Base-by-base conservation (phyloP, 257 asterid species). In the Eucommia ulmoides region DNA sequence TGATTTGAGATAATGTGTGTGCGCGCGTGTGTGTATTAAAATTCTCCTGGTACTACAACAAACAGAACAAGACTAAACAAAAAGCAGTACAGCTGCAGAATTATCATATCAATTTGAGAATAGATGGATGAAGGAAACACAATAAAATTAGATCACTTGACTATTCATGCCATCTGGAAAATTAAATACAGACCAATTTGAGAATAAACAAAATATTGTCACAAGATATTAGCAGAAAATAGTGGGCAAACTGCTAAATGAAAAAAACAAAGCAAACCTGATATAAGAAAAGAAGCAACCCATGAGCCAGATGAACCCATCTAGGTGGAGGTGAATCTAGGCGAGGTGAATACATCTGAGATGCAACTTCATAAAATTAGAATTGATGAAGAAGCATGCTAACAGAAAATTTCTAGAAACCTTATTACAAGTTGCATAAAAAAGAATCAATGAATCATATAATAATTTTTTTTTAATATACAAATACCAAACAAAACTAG, bases 231-330 rank as follows among this genome's bases (percentile, higher is more conserved):
- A 35, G 16, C n/a, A 35, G 16, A 25, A 52, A 29, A 57, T 25
- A 21, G 15, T 24, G 33, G 19, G 19, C 21, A 45, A 26, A 23
- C n/a, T n/a, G n/a, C n/a, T n/a, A n/a, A n/a, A n/a, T n/a, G n/a
- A n/a, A n/a, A n/a, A n/a, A n/a, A n/a, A n/a, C n/a, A 44, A 55
- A 71, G 58, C 72, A 53, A 63, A 88, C 97, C 77, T 88, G 95
- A 71, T 88, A 88, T 51, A 88, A 76, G 67, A 88, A 88, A 44
- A 88, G 88, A 66, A 84, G 83, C 48, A 88, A 53, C 59, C 97
- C 97, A 56, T 88, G 97, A 2, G 85, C 97, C 67, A 88, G 71
- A 64, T 78, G 77, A 53, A 88, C 97, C 97, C 97, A 88, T 73
- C 95, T 81, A 35, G 95, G 97, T 22, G 95, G 97, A 47, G 97